Base-by-base conservation (phyloP, 2,329 filamentous ascomycete genomes). In the Colletotrichum sp. region DNA sequence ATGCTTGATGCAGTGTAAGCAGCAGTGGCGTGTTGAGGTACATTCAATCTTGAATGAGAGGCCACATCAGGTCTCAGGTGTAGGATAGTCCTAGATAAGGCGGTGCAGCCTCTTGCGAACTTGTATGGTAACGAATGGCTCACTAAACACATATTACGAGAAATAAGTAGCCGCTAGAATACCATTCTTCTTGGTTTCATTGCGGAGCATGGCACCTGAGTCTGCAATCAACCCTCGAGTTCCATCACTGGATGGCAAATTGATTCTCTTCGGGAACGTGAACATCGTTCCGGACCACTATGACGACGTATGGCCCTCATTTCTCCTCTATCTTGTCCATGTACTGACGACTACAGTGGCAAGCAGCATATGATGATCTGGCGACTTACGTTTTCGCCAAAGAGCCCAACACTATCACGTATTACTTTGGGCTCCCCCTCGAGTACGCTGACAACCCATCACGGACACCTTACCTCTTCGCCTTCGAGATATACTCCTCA, bases 361-460 rank as follows among this genome's bases (percentile, higher is more conserved):
- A 86, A 83, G 78, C 81, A 12, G 84, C 83, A 10, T 86, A 85
- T 77, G 83, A 86, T 72, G 80, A 82, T 28, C 84, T 86, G 30
- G 84, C 82, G 36, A 76, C 78, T 34, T 82, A 86, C 64, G 84
- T 86, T 75, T 81, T 70, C 74, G 75, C 68, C 66, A 78, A 81
- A 8, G 84, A 86, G 76, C 81, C 80, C 55, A 83, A 82, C 13
- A 86, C 84, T 1, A 79, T 83, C 77, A 82, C 85, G 3, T 87
- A 86, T 79, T 87, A 86, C 80, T 87, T 87, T 77, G 85, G 85
- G 67, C 82, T 87, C 61, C 85, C 85, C 8, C 78, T 81, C 32
- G 77, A 80, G 28, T 77, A 79, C 61, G 78, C 77, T 55, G 63
- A 74, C 16, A 61, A 75, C 65, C 79, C 74, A 5, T 80, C 78